phyloP scores from a whole-genome alignment of 768 basidiomycete genomes.

The Trichaptum fuscoviolaceum region DNA sequence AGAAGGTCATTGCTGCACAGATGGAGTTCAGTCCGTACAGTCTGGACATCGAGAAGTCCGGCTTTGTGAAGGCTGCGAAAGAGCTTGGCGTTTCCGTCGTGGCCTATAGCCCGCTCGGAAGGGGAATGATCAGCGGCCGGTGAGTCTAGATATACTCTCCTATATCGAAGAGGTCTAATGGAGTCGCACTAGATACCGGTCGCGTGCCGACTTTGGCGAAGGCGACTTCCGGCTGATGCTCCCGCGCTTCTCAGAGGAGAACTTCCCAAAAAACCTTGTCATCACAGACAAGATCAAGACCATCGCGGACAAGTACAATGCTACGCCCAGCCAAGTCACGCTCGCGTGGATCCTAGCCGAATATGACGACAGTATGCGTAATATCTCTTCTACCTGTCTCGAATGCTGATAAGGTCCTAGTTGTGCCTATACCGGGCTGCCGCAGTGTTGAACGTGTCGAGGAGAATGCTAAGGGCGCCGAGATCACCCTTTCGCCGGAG shows the following conservation, averaged over 20 bases:
- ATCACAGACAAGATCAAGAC: conserved; percentile 19
- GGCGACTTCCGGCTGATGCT: conserved; percentile 8
- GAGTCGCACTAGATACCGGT: conserved; percentile 5
- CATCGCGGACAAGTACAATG: conserved; percentile 10
- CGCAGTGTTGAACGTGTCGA: conserved; percentile 15
- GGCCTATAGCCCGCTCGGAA: conserved; percentile 29
- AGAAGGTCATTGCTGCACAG: conserved; percentile 25
- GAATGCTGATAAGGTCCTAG: not conserved
- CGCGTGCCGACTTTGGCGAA: conserved; percentile 17
- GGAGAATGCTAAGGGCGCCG: conserved; percentile 23
- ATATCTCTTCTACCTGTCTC: not conserved
- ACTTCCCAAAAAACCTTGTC: conserved; percentile 14
- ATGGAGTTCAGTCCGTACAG: conserved; percentile 27
- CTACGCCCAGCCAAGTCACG: conserved; percentile 22
- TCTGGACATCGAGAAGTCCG: conserved; percentile 19
- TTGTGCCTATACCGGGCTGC: not conserved
- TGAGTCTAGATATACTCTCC: conserved; percentile 9
- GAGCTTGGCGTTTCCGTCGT: conserved; percentile 29
- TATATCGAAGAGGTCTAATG: too few relatives aligned
- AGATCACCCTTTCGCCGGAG: conserved; percentile 20
- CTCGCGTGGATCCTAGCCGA: conserved; percentile 28
- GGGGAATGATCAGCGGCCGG: conserved; percentile 32
- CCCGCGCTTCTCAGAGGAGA: conserved; percentile 14
- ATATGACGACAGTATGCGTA: conserved; percentile 6
- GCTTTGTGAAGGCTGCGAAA: conserved; percentile 22